Evolutionary conservation across 2,329 filamentous ascomycete genomes (phyloP), one percentile per base, ranked within the genome.

Genomic region (Ophiostoma fasciatum): DNA sequence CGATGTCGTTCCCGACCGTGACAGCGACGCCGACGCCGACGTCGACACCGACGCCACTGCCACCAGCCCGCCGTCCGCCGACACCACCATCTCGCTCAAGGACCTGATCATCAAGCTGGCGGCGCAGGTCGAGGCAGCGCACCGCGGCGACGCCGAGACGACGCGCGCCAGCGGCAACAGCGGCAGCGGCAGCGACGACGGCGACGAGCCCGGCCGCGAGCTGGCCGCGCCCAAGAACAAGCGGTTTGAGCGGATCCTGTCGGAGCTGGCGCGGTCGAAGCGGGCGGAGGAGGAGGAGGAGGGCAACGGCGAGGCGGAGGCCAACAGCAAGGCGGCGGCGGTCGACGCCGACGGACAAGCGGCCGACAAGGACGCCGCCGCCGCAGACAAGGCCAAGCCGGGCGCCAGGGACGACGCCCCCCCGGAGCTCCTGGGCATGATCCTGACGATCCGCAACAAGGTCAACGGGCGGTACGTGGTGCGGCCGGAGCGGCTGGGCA

Each of bases 401-500:
- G n/a, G n/a, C n/a, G n/a, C n/a, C n/a, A n/a, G n/a, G n/a, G n/a
- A n/a, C n/a, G n/a, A n/a, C n/a, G 28, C 13, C 23, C 10, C 33
- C n/a, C 13, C 19, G 3, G 8, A 28, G 8, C 48, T 87, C 1
- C 59, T 84, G 19, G 81, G 73, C 27, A 72, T 90, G 66, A 74
- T 74, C 12, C 60, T 94, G 37, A 78, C 73, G 0, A 33, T 46
- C 20, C 72, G 72, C 45, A 90, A 82, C 60, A 71, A 69, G 44
- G 68, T 93, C 36, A 78, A 90, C 49, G 76, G 70, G 14, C 36
- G 60, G 11, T 67, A 69, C 36, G 71, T 83, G 1, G 50, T 60
- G 0, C 74, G 84, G 4, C 81, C 84, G 0, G 44, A 56, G 2
- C 46, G 62, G 0, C 51, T 78, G 31, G 54, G 35, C 0, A 22